A percentile compares a stretch with the other conserved stretches of the same genome.
These are phyloP conservation scores for Croton laevigatus DNA, from an alignment of 441 rosid genomes.

Conservation along the genomic window DNA sequence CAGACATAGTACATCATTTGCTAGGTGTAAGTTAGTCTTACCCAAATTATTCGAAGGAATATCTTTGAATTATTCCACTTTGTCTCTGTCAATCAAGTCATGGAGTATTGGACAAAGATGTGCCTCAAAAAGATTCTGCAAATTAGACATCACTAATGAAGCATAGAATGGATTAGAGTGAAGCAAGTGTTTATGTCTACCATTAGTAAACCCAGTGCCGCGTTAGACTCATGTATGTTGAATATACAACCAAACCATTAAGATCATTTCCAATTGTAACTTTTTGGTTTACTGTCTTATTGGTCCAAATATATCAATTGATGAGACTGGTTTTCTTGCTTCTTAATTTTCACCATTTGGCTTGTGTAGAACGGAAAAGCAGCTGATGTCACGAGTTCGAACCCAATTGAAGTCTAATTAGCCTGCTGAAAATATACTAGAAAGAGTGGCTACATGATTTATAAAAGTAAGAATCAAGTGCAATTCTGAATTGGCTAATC, in stretches of 20 bases:
- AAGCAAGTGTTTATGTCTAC: slow-evolving; percentile 23
- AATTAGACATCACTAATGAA: slow-evolving; percentile 22
- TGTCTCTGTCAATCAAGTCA: slow-evolving; percentile 39
- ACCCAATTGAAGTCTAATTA: too few relatives aligned
- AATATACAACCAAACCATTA: slow-evolving; percentile 6
- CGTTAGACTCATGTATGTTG: slow-evolving; percentile 7
- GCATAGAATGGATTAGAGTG: slow-evolving; percentile 9
- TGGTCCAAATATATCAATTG: background rate
- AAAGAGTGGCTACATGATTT: background rate
- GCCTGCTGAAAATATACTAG: too few relatives aligned
- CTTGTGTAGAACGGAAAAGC: background rate
- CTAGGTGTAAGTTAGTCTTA: slow-evolving; percentile 23
- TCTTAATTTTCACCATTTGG: background rate
- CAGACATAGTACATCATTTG: slow-evolving; percentile 14
- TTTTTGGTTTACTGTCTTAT: background rate
- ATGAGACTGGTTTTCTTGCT: background rate
- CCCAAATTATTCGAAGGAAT: slow-evolving; percentile 44
- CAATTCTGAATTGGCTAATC: slow-evolving; percentile 2
- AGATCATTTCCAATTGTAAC: slow-evolving; percentile 8
- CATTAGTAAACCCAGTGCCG: slow-evolving; percentile 14
- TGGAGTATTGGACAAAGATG: slow-evolving; percentile 38
- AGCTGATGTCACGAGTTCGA: too few relatives aligned
- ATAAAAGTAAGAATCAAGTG: background rate
- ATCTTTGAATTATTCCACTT: slow-evolving; percentile 40
- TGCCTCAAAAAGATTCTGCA: slow-evolving; percentile 28